These are phyloP conservation scores for Aspergillus eucalypticola DNA, from an alignment of 2,329 filamentous ascomycete genomes.

Conservation along the genomic window DNA sequence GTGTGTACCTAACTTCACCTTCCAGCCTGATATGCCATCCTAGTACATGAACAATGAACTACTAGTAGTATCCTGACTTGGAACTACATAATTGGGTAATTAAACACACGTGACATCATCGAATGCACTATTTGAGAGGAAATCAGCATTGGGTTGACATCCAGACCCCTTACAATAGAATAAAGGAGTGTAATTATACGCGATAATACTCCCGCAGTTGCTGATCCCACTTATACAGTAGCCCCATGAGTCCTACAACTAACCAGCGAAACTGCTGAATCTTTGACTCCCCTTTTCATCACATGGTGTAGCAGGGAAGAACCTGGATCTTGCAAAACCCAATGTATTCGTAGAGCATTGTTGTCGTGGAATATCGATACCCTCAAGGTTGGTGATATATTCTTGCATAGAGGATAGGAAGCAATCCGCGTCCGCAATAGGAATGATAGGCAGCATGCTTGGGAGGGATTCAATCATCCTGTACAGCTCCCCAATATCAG, in stretches of 20 bases:
- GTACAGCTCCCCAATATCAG: neutral
- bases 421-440: conserved; percentile 30
- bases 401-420: conserved; percentile 25
- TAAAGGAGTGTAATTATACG: neutral
- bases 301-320: neutral
- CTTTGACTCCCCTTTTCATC: neutral
- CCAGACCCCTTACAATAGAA: neutral
- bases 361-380: conserved; percentile 26
- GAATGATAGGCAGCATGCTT: conserved; percentile 31
- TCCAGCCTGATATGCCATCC: neutral
- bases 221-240: neutral
- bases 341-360: neutral
- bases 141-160: neutral
- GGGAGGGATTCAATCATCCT: conserved; percentile 26
- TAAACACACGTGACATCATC: neutral
- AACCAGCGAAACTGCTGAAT: no score
- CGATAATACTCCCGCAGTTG: neutral
- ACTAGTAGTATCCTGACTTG: no score
- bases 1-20: neutral
- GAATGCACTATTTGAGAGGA: neutral
- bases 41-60: no score
- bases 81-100: neutral
- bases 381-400: conserved; percentile 39
- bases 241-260: neutral
- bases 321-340: neutral